These are phyloP conservation scores for Pichia sp. DNA, from an alignment of 1,139 yeast species.

Conservation along the genomic window DNA sequence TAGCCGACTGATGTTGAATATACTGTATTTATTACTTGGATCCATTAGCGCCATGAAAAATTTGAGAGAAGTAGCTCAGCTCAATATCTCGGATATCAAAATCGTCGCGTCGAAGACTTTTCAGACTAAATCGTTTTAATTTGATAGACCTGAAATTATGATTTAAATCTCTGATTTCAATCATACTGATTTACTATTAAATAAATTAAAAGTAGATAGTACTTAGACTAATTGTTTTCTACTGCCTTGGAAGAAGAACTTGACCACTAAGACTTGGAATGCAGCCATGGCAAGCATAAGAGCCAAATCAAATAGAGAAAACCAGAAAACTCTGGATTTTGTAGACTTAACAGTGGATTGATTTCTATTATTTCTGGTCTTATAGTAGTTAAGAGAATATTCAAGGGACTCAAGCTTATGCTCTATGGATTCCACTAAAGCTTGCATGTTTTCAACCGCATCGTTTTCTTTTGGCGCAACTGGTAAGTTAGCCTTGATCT, in stretches of 20 bases:
- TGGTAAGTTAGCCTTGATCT: constrained; percentile 60
- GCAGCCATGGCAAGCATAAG: constrained; percentile 83
- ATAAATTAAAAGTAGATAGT: no score
- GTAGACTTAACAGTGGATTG: constrained; percentile 88
- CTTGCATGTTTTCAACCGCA: constrained; percentile 55
- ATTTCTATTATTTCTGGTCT: constrained; percentile 87
- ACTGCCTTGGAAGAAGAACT: constrained; percentile 77
- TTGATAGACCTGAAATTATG: no score
- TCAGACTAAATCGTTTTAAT: no score
- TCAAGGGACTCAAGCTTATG: constrained; percentile 56
- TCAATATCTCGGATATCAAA: neutral
- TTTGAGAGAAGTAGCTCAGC: neutral
- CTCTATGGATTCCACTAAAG: constrained; percentile 57
- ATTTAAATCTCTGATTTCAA: no score
- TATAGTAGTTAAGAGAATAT: constrained; percentile 70
- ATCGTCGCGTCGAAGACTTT: neutral
- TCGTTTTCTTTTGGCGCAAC: constrained; percentile 50
- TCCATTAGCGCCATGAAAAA: no score
- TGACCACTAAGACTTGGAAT: constrained; percentile 77
- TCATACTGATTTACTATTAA: no score
- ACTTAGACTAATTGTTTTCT: constrained; percentile 67
- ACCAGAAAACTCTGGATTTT: constrained; percentile 78
- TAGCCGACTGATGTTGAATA: neutral
- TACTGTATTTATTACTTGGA: no score
- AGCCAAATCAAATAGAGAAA: constrained; percentile 71